Percentiles rank a stretch among this genome's conserved stretches.
Conservation (phyloP, 495 filamentous ascomycete species). For the Penicillium antarcticum region DNA sequence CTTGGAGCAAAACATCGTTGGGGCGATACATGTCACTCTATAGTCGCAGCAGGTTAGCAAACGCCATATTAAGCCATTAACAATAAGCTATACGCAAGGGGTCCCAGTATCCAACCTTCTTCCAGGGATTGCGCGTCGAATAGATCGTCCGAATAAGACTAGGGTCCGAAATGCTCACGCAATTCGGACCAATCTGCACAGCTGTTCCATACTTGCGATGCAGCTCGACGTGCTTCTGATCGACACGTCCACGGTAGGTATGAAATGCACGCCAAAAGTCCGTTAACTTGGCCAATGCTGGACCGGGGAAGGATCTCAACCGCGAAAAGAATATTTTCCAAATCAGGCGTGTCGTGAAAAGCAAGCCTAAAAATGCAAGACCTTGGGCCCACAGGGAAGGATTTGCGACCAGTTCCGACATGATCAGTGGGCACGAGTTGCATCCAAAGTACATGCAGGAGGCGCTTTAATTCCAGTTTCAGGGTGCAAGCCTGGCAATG, state of each 20-base stretch:
- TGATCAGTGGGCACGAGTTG: background rate
- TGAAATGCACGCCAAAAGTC: conserved; percentile 33
- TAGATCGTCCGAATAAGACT: conserved; percentile 46
- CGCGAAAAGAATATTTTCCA: conserved; percentile 13
- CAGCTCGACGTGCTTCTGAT: conserved; percentile 24
- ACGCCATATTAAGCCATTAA: background rate
- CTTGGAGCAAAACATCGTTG: conserved; percentile 20
- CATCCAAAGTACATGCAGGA: background rate
- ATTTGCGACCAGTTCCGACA: background rate
- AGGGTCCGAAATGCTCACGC: conserved; percentile 48
- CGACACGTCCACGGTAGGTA: conserved; percentile 15
- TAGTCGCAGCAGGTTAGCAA: background rate
- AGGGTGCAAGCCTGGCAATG: no score
- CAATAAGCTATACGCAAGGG: background rate
- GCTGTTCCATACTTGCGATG: conserved; percentile 51
- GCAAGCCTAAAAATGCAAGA: conserved; percentile 4
- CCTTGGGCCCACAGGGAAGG: conserved; percentile 7
- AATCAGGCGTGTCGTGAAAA: conserved; percentile 10
- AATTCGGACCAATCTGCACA: conserved; percentile 56
- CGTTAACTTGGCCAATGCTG: conserved; percentile 39
- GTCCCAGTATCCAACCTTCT: conserved; percentile 16
- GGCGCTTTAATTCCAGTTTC: background rate
- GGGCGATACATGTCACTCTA: conserved; percentile 28
- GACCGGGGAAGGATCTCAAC: conserved; percentile 40
- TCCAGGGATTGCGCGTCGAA: conserved; percentile 22